Evolutionary conservation across 192 early-diverging fungal genomes (phyloP).

Genomic region (Paraglomus brasilianum): DNA sequence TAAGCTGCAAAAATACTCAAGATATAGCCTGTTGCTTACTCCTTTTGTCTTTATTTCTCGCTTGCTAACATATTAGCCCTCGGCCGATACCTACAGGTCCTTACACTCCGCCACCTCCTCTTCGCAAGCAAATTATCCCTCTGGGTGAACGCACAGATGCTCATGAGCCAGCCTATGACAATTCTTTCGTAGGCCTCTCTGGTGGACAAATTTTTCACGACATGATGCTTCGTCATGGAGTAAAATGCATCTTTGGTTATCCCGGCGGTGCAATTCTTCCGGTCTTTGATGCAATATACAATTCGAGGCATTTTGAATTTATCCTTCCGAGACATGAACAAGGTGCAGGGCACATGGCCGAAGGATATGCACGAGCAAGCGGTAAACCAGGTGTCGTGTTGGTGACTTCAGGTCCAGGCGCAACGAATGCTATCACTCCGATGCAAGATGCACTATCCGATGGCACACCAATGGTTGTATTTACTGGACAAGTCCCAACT

Average conservation of each 20-base stretch:
- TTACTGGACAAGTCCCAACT: conserved; percentile 92
- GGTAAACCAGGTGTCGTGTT: conserved; percentile 75
- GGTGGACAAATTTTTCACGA: conserved; percentile 99
- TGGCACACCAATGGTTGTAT: conserved; percentile 94
- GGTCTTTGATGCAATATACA: conserved; percentile 97
- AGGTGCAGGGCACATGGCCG: conserved; percentile 98
- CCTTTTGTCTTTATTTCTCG: no score
- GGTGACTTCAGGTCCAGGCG: conserved; percentile 95
- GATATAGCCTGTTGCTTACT: no score
- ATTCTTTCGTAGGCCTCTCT: conserved; percentile 91
- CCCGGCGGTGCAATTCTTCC: conserved; percentile 98
- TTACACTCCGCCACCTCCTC: conserved; percentile 8
- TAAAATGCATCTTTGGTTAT: conserved; percentile 96
- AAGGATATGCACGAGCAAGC: conserved; percentile 92
- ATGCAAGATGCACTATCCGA: conserved; percentile 97
- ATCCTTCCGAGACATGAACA: conserved; percentile 97
- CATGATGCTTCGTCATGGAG: conserved; percentile 94
- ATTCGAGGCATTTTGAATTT: conserved; percentile 94
- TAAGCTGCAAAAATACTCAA: no score
- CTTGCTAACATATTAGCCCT: background rate
- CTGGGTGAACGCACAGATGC: background rate
- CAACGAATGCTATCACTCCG: conserved; percentile 96
- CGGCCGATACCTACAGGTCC: background rate
- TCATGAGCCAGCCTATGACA: conserved; percentile 57
- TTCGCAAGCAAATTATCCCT: conserved; percentile 4